phyloP scores from a whole-genome alignment of 2,329 filamentous ascomycete genomes.

The Orbilia blumenaviensis region DNA sequence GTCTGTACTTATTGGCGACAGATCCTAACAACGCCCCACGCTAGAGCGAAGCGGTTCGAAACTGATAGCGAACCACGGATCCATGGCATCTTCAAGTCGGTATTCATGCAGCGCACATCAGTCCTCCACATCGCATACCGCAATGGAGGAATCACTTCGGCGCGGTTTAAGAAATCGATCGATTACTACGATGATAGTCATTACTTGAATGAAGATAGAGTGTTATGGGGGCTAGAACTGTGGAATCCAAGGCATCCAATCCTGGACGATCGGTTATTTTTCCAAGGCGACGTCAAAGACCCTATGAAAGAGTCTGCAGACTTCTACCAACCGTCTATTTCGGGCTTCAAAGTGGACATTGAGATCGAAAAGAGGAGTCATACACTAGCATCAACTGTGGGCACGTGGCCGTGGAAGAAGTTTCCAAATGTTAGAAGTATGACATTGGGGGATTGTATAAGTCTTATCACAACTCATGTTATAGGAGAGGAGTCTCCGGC shows the following conservation, averaged over 20 bases:
- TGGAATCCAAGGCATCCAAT: neutral
- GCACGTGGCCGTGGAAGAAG: neutral
- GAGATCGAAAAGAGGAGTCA: neutral
- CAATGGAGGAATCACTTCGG: neutral
- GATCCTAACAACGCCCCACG: neutral
- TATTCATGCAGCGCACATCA: neutral
- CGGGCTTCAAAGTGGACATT: neutral
- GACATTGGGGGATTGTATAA: neutral
- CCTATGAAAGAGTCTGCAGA: neutral
- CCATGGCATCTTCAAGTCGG: constrained; percentile 18
- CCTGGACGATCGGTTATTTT: constrained; percentile 9
- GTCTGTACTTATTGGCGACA: constrained; percentile 24
- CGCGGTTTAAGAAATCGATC: neutral
- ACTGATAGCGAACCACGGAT: neutral
- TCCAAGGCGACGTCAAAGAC: neutral
- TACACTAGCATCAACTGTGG: neutral
- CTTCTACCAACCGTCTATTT: neutral
- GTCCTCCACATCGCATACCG: neutral
- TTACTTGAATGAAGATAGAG: neutral
- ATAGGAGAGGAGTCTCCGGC: neutral
- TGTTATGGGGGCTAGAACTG: neutral
- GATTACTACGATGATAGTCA: neutral
- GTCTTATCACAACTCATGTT: neutral
- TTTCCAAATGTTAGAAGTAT: neutral
- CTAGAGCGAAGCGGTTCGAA: neutral